A percentile compares a stretch with the other conserved stretches of the same genome.
phyloP scores from a whole-genome alignment of 805 yeast species.

The Cyberlindnera samutprakarnensis region DNA sequence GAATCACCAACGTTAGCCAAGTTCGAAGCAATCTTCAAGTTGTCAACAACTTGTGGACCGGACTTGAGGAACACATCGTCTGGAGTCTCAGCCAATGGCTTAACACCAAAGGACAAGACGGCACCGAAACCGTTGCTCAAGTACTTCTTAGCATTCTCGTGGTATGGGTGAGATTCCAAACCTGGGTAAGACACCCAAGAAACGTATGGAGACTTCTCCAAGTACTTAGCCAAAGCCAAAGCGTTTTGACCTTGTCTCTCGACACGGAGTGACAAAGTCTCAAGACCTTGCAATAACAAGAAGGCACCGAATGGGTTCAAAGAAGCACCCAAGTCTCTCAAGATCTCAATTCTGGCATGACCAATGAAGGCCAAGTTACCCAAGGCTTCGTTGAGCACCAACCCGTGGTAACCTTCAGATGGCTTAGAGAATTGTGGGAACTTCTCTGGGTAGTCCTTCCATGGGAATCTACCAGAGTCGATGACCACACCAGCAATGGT shows the following conservation, averaged over 20 bases:
- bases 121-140: slow-evolving; percentile 79
- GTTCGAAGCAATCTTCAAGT: slow-evolving; percentile 78
- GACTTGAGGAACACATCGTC: slow-evolving; percentile 61
- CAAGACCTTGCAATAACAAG: slow-evolving; percentile 84
- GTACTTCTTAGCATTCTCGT: slow-evolving; percentile 78
- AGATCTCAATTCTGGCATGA: slow-evolving; percentile 73
- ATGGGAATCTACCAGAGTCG: slow-evolving; percentile 90
- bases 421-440: slow-evolving; percentile 91
- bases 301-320: slow-evolving; percentile 86
- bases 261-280: slow-evolving; percentile 87
- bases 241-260: slow-evolving; percentile 89
- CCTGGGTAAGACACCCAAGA: slow-evolving; percentile 93
- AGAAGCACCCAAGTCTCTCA: slow-evolving; percentile 90
- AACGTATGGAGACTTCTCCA: slow-evolving; percentile 68
- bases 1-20: slow-evolving; percentile 97
- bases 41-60: slow-evolving; percentile 80
- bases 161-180: slow-evolving; percentile 66
- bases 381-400: slow-evolving; percentile 71
- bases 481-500: slow-evolving; percentile 88
- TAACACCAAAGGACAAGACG: slow-evolving; percentile 83
- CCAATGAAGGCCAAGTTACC: slow-evolving; percentile 75
- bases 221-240: slow-evolving; percentile 65
- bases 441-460: slow-evolving; percentile 76
- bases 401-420: slow-evolving; percentile 90
- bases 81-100: slow-evolving; percentile 47